Evolutionary conservation across 805 yeast species (phyloP).

Genomic region (Starmerella geochares): DNA sequence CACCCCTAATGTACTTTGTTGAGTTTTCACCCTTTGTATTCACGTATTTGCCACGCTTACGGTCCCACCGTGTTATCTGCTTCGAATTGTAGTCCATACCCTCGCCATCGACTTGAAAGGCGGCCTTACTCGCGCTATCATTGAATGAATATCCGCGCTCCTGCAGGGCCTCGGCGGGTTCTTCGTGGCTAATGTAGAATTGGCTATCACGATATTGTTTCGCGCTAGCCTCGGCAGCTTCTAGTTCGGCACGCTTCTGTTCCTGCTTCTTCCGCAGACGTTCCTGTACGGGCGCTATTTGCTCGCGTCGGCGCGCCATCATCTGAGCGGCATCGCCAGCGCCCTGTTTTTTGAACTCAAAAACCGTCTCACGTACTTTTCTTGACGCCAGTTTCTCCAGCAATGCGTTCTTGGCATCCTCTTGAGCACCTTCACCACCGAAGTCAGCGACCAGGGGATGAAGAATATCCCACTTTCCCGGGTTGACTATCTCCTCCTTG

Average conservation of each 20-base stretch:
- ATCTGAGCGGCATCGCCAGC: conserved; percentile 54
- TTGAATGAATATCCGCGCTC: conserved; percentile 59
- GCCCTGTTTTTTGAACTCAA: conserved; percentile 60
- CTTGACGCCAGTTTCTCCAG: conserved; percentile 63
- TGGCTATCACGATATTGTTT: conserved; percentile 58
- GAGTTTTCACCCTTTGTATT: conserved; percentile 57
- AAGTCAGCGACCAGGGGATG: conserved; percentile 48
- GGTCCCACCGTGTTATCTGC: conserved; percentile 71
- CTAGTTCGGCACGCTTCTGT: conserved; percentile 56
- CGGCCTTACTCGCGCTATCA: conserved; percentile 71
- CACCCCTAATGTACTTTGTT: conserved; percentile 76
- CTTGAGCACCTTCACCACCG: conserved; percentile 55
- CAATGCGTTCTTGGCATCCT: conserved; percentile 66
- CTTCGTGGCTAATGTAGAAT: conserved; percentile 79
- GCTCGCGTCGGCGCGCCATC: conserved; percentile 78
- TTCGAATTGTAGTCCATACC: conserved; percentile 58
- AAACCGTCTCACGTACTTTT: conserved; percentile 76
- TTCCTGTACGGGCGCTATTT: conserved; percentile 78
- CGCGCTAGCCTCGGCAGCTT: conserved; percentile 30
- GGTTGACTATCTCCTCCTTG: conserved; percentile 50
- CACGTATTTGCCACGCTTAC: conserved; percentile 79
- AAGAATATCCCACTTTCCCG: conserved; percentile 71
- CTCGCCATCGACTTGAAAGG: conserved; percentile 72
- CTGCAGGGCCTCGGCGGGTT: conserved; percentile 67
- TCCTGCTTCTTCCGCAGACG: conserved; percentile 56